Evolutionary conservation across 2,329 filamentous ascomycete genomes (phyloP).

Genomic region (Penicillium sp.): DNA sequence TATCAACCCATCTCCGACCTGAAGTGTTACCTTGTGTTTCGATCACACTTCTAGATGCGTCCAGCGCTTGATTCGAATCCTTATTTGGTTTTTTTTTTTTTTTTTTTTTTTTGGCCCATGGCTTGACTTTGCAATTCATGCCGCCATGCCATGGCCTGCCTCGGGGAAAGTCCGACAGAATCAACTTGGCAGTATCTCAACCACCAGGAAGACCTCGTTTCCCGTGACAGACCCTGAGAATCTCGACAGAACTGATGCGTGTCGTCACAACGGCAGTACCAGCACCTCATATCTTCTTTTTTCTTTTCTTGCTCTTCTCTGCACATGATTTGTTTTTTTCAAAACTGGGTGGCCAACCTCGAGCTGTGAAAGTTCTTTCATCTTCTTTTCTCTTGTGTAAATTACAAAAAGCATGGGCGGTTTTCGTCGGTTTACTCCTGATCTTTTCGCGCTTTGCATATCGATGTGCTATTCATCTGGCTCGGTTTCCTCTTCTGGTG

Average conservation of each 20-base stretch:
- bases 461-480: slow-evolving; percentile 18
- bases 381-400: slow-evolving; percentile 25
- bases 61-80: slow-evolving; percentile 5
- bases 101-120: not conserved
- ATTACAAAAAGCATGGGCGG: slow-evolving; percentile 39
- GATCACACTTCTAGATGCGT: slow-evolving; percentile 22
- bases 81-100: not conserved
- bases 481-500: slow-evolving; percentile 16
- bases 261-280: slow-evolving; percentile 2
- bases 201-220: not conserved
- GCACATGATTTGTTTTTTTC: slow-evolving; percentile 16
- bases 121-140: not conserved
- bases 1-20: slow-evolving; percentile 12
- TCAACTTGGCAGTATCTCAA: not conserved
- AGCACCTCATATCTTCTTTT: not conserved
- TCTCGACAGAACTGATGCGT: slow-evolving; percentile 2
- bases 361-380: slow-evolving; percentile 10
- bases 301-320: slow-evolving; percentile 7
- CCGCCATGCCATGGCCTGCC: not conserved
- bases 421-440: slow-evolving; percentile 22
- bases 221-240: not conserved
- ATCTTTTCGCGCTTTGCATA: slow-evolving; percentile 15
- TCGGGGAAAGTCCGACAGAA: not conserved
- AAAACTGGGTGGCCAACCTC: slow-evolving; percentile 13
- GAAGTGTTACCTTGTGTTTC: slow-evolving; percentile 8